phyloP scores from a whole-genome alignment of 140 eudicot genomes.

The Flaveria floridana region DNA sequence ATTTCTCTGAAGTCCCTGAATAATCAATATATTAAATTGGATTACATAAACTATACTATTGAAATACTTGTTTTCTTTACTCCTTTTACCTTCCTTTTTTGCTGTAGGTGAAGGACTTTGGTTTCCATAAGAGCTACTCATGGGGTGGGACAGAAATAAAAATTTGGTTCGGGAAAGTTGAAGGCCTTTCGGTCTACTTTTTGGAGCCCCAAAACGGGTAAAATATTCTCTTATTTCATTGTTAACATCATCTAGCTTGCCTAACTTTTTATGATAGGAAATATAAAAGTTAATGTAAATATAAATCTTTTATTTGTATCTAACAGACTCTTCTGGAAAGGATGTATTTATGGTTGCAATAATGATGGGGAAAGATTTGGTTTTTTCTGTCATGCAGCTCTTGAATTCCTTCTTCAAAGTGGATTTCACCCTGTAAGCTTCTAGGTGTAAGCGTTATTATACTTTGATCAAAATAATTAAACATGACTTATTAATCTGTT shows the following conservation, averaged over 20 bases:
- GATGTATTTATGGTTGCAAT: slow-evolving; percentile 78
- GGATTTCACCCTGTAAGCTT: slow-evolving; percentile 93
- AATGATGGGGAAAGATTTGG: slow-evolving; percentile 94
- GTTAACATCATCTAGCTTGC: neutral
- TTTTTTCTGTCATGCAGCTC: slow-evolving; percentile 98
- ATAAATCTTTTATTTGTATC: slow-evolving; percentile 8
- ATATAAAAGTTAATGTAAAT: slow-evolving; percentile 8
- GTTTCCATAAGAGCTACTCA: slow-evolving; percentile 65
- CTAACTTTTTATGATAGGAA: neutral
- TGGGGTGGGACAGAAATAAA: slow-evolving; percentile 96
- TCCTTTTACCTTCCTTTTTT: slow-evolving; percentile 14
- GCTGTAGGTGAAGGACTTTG: slow-evolving; percentile 75
- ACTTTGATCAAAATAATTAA: neutral
- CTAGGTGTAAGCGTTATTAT: slow-evolving; percentile 18
- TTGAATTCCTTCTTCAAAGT: slow-evolving; percentile 89
- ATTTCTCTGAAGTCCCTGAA: neutral
- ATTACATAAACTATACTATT: slow-evolving; percentile 5
- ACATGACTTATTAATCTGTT: neutral
- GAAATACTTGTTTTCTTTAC: neutral
- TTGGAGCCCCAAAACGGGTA: slow-evolving; percentile 98
- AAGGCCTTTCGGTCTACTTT: slow-evolving; percentile 88
- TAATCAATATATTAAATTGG: neutral
- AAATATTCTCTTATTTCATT: slow-evolving; percentile 15
- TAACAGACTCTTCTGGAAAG: slow-evolving; percentile 70
- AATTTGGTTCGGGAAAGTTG: slow-evolving; percentile 92